Evolutionary conservation across 441 rosid genomes (phyloP).

Genomic region (Viola pubescens): DNA sequence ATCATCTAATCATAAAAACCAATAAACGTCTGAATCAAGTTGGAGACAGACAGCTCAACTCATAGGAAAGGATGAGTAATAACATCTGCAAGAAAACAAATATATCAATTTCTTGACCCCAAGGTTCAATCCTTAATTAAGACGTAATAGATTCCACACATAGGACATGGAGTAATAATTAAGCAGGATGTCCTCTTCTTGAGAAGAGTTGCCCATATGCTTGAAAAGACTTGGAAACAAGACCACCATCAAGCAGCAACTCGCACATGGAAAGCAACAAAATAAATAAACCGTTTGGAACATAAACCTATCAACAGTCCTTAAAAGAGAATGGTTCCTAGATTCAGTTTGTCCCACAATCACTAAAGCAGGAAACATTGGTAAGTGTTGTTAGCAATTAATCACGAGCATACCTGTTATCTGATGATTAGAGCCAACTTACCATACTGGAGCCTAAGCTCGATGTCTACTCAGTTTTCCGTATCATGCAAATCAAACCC

Average conservation of each 20-base stretch:
- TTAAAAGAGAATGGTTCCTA: no score
- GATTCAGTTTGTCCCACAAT: no score
- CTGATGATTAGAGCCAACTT: no score
- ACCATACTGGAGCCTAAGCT: no score
- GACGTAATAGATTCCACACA: conserved; percentile 3
- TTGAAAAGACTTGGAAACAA: conserved; percentile 23
- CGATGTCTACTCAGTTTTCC: no score
- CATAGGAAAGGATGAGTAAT: conserved; percentile 7
- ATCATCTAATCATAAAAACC: conserved; percentile 11
- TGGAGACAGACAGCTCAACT: neutral
- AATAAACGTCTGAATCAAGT: neutral
- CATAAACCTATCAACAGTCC: no score
- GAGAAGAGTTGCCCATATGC: conserved; percentile 24
- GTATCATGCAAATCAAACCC: no score
- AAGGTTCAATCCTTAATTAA: neutral
- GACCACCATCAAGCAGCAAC: conserved; percentile 1
- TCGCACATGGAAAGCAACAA: no score
- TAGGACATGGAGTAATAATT: conserved; percentile 12
- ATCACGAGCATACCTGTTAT: no score
- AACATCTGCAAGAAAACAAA: conserved; percentile 9
- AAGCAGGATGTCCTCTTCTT: neutral
- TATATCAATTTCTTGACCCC: conserved; percentile 8
- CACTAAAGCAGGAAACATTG: no score
- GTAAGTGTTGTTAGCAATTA: no score
- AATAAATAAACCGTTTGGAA: no score